Percentiles rank a stretch among this genome's conserved stretches.
Evolutionary conservation across 1,284 basidiomycete genomes (phyloP).

Genomic region (Ustilago hordei): DNA sequence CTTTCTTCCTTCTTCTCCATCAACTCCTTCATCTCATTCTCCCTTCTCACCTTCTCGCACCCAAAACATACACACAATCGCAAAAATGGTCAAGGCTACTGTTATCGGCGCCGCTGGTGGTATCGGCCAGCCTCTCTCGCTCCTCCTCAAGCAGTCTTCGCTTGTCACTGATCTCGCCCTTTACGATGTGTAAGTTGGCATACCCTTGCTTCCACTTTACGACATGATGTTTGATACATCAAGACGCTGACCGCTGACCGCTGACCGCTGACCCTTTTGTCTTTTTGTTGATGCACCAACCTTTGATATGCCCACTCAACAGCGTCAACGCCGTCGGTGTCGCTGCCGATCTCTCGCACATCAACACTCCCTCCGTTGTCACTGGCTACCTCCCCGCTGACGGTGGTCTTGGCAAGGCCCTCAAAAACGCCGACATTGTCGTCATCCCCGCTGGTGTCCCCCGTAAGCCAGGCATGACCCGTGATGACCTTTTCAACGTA

Average conservation of each 20-base stretch:
- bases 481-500: conserved; percentile 94
- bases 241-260: too few relatives aligned
- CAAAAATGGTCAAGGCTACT: conserved; percentile 65
- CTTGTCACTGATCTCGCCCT: conserved; percentile 80
- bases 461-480: conserved; percentile 79
- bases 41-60: conserved; percentile 1
- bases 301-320: conserved; percentile 4
- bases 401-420: conserved; percentile 83
- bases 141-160: conserved; percentile 87
- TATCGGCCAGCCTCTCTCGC: conserved; percentile 84
- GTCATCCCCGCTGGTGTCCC: conserved; percentile 98
- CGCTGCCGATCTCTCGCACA: conserved; percentile 91
- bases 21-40: neutral
- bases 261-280: neutral
- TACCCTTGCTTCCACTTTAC: neutral
- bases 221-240: too few relatives aligned
- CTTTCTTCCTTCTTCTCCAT: conserved; percentile 20
- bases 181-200: conserved; percentile 89
- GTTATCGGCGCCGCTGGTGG: conserved; percentile 69
- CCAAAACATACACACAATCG: conserved; percentile 2
- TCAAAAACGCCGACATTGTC: conserved; percentile 87
- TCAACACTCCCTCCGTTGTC: conserved; percentile 73
- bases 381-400: conserved; percentile 72
- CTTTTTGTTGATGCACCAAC: neutral
- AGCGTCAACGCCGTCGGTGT: conserved; percentile 83